These are phyloP conservation scores for Trichosporon sp. DNA, from an alignment of 1,284 basidiomycete species.

Conservation along the genomic window DNA sequence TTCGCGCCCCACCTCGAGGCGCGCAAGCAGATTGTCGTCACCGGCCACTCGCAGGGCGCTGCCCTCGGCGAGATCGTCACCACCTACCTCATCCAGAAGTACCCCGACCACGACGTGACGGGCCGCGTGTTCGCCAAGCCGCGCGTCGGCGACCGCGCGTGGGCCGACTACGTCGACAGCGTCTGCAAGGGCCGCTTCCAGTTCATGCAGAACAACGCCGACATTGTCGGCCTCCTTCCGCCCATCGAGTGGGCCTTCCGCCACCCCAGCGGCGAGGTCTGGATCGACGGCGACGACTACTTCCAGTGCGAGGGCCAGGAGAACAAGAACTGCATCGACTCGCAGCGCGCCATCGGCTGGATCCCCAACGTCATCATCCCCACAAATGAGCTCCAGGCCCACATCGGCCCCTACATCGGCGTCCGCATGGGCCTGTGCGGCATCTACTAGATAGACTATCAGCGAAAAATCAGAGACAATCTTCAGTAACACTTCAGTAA, in stretches of 20 bases:
- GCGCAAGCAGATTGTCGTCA: conserved; percentile 19
- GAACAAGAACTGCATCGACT: conserved; percentile 5
- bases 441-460: background rate
- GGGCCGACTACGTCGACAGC: conserved; percentile 26
- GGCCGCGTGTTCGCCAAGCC: conserved; percentile 23
- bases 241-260: conserved; percentile 23
- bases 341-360: background rate
- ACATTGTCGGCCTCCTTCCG: conserved; percentile 28
- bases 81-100: conserved; percentile 12
- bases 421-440: background rate
- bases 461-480: too few relatives aligned
- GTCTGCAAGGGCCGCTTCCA: conserved; percentile 15
- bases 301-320: conserved; percentile 26
- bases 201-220: conserved; percentile 28
- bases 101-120: conserved; percentile 7
- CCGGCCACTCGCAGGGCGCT: conserved; percentile 29
- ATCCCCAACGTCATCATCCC: background rate
- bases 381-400: background rate
- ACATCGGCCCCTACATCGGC: background rate
- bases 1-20: conserved; percentile 7
- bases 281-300: conserved; percentile 11
- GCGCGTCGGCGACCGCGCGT: conserved; percentile 26
- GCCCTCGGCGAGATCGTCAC: conserved; percentile 20
- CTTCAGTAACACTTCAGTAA: too few relatives aligned
- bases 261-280: conserved; percentile 25